These are phyloP conservation scores for Penstemon newberryi DNA, from an alignment of 257 asterid genomes.

Conservation along the genomic window DNA sequence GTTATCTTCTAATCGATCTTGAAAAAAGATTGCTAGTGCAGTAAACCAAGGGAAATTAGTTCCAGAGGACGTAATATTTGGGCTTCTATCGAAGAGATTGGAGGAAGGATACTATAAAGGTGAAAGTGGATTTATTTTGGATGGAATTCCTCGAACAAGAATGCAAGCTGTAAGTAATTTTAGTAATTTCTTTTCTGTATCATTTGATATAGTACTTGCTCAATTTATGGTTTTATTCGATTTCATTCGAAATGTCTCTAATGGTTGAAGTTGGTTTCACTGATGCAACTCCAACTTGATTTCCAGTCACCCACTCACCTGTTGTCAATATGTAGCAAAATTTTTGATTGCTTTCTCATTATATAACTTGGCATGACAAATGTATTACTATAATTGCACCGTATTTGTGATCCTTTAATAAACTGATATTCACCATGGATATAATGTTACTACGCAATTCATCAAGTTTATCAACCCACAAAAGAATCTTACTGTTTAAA, in stretches of 20 bases:
- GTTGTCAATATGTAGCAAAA: neutral
- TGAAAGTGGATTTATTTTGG: slow-evolving; percentile 88
- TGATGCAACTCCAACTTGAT: neutral
- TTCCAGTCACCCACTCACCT: neutral
- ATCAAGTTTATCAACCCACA: no score
- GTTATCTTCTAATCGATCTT: neutral
- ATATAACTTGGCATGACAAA: no score
- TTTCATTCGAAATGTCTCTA: neutral
- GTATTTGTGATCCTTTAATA: no score
- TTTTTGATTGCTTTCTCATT: neutral
- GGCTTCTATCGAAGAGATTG: slow-evolving; percentile 73
- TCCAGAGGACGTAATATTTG: slow-evolving; percentile 74
- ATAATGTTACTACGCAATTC: no score
- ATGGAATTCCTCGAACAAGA: slow-evolving; percentile 80
- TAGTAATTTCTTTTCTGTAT: neutral
- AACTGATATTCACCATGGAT: no score
- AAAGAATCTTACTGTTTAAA: no score
- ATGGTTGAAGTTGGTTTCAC: neutral
- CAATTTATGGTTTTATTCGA: neutral
- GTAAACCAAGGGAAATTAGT: slow-evolving; percentile 76
- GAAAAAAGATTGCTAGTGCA: slow-evolving; percentile 60
- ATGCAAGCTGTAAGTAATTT: slow-evolving; percentile 72
- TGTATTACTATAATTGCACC: no score
- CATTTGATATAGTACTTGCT: neutral
- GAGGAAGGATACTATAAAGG: slow-evolving; percentile 83